Conservation (phyloP, 2,329 filamentous ascomycete genomes). For the Botrytis cinerea region DNA sequence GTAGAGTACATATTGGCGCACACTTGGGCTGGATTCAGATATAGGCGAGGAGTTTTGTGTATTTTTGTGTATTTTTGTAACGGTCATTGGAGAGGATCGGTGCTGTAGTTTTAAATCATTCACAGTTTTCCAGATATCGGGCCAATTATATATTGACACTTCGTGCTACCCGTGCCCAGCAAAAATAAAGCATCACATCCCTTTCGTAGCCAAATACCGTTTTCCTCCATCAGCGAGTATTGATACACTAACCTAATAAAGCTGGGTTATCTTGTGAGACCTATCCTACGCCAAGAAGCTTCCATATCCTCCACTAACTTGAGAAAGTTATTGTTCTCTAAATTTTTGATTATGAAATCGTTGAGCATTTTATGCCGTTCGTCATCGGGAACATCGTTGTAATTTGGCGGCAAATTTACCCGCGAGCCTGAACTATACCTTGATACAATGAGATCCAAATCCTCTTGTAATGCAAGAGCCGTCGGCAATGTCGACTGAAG, state of each 20-base stretch:
- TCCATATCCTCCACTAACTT: slow-evolving; percentile 53
- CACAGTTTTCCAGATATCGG: background rate
- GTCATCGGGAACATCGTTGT: slow-evolving; percentile 40
- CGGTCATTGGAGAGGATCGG: background rate
- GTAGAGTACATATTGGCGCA: background rate
- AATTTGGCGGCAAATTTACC: background rate
- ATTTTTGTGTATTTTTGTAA: background rate
- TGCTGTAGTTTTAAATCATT: background rate
- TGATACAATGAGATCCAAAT: slow-evolving; percentile 7
- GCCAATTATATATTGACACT: background rate
- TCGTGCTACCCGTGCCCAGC: background rate
- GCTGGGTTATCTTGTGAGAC: slow-evolving; percentile 43
- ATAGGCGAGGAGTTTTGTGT: background rate
- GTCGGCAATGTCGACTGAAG: background rate
- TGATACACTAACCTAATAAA: background rate
- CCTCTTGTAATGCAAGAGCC: background rate
- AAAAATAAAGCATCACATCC: background rate
- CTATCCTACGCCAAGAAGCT: slow-evolving; percentile 50
- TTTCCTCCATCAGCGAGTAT: background rate
- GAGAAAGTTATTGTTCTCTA: slow-evolving; percentile 52
- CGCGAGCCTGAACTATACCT: slow-evolving; percentile 8
- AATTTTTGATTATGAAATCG: slow-evolving; percentile 51
- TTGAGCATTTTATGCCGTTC: slow-evolving; percentile 48
- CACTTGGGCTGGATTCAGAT: background rate
- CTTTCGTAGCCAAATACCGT: background rate